Evolutionary conservation across 2,329 filamentous ascomycete genomes (phyloP).

Genomic region (Volutella citrinella): DNA sequence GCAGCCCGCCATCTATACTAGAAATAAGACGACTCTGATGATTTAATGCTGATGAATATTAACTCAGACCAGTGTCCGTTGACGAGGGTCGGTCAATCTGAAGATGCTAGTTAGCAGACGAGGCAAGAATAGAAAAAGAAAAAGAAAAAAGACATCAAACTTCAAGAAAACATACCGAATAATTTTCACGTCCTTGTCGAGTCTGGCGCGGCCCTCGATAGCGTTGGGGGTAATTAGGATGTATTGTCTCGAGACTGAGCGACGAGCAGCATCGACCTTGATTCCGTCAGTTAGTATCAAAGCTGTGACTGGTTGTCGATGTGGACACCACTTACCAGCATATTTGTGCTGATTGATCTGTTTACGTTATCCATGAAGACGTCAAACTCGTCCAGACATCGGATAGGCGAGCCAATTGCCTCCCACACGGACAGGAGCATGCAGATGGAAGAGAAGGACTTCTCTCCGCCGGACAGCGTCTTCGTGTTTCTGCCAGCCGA

Average conservation of each 20-base stretch:
- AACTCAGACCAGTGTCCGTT: slow-evolving; percentile 46
- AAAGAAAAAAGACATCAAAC: neutral
- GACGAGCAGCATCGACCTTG: slow-evolving; percentile 78
- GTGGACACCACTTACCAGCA: slow-evolving; percentile 72
- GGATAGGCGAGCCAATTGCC: slow-evolving; percentile 92
- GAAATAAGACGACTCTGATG: too few relatives aligned
- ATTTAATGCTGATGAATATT: too few relatives aligned
- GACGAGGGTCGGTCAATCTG: slow-evolving; percentile 59
- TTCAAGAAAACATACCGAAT: slow-evolving; percentile 54
- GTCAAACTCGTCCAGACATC: slow-evolving; percentile 96
- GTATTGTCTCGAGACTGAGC: slow-evolving; percentile 87
- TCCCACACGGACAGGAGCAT: slow-evolving; percentile 93
- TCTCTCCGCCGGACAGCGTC: slow-evolving; percentile 92
- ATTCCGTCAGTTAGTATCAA: slow-evolving; percentile 4
- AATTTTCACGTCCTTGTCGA: slow-evolving; percentile 72
- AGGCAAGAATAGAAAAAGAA: too few relatives aligned
- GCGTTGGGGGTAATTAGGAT: slow-evolving; percentile 95
- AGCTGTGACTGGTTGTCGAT: too few relatives aligned
- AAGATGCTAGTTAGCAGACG: too few relatives aligned
- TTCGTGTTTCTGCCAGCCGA: slow-evolving; percentile 77
- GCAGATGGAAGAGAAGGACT: slow-evolving; percentile 96
- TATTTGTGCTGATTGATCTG: slow-evolving; percentile 84
- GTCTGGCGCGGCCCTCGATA: slow-evolving; percentile 58
- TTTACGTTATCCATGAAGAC: slow-evolving; percentile 99
- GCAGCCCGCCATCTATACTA: too few relatives aligned